A percentile compares a stretch with the other conserved stretches of the same genome.
phyloP scores from a whole-genome alignment of 345 rosid genomes.

The Citrus hindsii region DNA sequence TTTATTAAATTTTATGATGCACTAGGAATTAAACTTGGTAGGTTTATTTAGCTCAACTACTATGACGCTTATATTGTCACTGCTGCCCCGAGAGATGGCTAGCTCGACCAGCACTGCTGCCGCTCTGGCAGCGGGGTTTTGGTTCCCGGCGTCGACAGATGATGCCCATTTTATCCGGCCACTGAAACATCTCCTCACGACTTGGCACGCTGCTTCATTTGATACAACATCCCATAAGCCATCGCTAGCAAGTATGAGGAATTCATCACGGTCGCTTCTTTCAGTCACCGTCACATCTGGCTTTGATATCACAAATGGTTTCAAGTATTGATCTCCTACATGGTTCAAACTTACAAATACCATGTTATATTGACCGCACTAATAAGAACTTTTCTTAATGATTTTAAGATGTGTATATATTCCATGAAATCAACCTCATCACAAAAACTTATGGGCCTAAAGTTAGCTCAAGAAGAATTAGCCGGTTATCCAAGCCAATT shows the following conservation, averaged over 20 bases:
- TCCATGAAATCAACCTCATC: too few relatives aligned
- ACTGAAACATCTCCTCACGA: conserved; percentile 51
- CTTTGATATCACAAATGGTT: conserved; percentile 49
- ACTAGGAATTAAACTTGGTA: not conserved
- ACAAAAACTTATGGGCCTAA: too few relatives aligned
- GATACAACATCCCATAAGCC: conserved; percentile 80
- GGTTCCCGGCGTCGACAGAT: not conserved
- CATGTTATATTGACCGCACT: too few relatives aligned
- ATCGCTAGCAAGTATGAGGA: conserved; percentile 69
- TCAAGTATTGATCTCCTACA: conserved; percentile 57
- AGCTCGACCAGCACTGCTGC: conserved; percentile 49
- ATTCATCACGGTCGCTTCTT: conserved; percentile 47
- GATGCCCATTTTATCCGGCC: conserved; percentile 32
- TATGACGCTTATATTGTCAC: conserved; percentile 53
- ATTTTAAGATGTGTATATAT: rapidly evolving
- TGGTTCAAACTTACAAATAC: not conserved
- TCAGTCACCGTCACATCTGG: conserved; percentile 48
- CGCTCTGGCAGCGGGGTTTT: conserved; percentile 36
- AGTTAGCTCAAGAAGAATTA: too few relatives aligned
- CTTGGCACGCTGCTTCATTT: conserved; percentile 57
- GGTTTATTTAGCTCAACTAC: conserved; percentile 48
- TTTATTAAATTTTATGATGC: too few relatives aligned
- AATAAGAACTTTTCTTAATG: too few relatives aligned
- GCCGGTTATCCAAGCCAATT: too few relatives aligned
- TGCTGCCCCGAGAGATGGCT: conserved; percentile 54